Evolutionary conservation across 345 rosid species (phyloP).

Genomic region (Salix dunnii): DNA sequence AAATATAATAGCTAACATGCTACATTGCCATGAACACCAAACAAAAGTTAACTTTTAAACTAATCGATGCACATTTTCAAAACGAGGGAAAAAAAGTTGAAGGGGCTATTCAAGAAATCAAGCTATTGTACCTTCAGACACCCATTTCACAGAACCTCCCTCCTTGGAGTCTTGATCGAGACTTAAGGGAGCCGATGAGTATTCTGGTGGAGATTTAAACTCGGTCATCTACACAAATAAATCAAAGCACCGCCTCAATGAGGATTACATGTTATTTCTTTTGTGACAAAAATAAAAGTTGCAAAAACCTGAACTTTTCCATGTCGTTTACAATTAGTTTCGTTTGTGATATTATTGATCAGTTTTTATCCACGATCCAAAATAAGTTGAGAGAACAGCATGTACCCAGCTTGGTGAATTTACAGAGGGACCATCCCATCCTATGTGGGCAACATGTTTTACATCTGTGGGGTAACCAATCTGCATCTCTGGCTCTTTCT

Average conservation of each 20-base stretch:
- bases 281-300: background rate
- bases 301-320: background rate
- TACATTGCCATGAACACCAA: background rate
- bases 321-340: background rate
- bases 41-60: background rate
- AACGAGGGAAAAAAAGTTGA: background rate
- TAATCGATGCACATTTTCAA: background rate
- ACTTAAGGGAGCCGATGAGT: slow-evolving; percentile 30
- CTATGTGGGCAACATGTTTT: slow-evolving; percentile 92
- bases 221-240: slow-evolving; percentile 54
- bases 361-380: background rate
- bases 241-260: background rate
- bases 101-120: background rate
- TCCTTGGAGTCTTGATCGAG: slow-evolving; percentile 27
- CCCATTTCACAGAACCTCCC: slow-evolving; percentile 35
- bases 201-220: slow-evolving; percentile 36
- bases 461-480: slow-evolving; percentile 90
- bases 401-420: slow-evolving; percentile 26
- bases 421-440: slow-evolving; percentile 54
- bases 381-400: background rate
- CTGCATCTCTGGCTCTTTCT: slow-evolving; percentile 68
- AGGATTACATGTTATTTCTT: background rate
- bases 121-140: slow-evolving; percentile 42
- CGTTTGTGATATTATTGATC: background rate
- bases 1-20: background rate